A percentile compares a stretch with the other conserved stretches of the same genome.
Conservation (phyloP, 164 flowering plant species). For the Nelumbo lutea region DNA sequence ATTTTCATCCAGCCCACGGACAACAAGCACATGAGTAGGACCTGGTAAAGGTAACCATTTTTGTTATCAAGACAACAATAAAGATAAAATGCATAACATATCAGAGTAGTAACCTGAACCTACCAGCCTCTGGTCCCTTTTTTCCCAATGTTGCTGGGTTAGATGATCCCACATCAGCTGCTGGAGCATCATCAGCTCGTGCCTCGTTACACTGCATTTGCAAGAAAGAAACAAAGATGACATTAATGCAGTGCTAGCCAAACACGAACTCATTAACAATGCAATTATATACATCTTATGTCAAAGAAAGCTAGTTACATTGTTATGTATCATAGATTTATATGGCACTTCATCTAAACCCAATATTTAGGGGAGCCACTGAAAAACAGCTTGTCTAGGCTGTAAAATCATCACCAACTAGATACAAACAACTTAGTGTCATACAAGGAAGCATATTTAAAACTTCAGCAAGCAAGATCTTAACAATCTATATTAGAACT, state of each 20-base stretch:
- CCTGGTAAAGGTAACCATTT: constrained; percentile 37
- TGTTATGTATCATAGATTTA: too few relatives aligned
- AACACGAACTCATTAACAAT: too few relatives aligned
- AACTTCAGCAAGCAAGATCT: too few relatives aligned
- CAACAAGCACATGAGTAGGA: constrained; percentile 96
- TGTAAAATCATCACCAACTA: too few relatives aligned
- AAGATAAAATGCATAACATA: not conserved
- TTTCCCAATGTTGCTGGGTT: constrained; percentile 50
- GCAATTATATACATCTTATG: too few relatives aligned
- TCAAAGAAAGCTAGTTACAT: too few relatives aligned
- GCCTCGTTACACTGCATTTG: constrained; percentile 76
- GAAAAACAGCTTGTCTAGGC: too few relatives aligned
- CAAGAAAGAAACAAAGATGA: constrained; percentile 4
- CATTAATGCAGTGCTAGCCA: not conserved
- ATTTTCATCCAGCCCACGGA: constrained; percentile 98
- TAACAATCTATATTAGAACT: too few relatives aligned
- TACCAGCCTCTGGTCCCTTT: constrained; percentile 85
- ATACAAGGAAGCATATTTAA: too few relatives aligned
- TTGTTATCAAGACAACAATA: not conserved
- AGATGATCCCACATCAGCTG: constrained; percentile 73
- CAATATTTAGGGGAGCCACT: too few relatives aligned
- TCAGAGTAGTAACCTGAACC: constrained; percentile 13
- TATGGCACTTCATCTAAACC: too few relatives aligned
- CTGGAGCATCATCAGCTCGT: constrained; percentile 84
- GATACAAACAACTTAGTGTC: too few relatives aligned